Conservation (phyloP, 2,329 filamentous ascomycete genomes). For the Lasiodiplodia sp. region DNA sequence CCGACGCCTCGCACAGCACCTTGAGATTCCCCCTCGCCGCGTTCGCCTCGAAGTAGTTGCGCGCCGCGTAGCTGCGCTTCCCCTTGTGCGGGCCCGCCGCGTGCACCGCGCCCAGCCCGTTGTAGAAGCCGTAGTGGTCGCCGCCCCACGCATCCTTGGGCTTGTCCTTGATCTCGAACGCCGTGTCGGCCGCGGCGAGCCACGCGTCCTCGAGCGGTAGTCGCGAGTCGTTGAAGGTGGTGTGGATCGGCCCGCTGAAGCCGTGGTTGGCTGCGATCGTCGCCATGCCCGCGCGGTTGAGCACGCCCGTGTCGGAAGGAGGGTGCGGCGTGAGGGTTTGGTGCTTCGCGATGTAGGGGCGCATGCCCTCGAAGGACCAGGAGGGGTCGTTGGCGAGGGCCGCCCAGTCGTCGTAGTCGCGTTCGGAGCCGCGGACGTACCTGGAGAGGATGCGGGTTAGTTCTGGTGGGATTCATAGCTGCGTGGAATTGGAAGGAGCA, state of each 20-base stretch:
- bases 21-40: background rate
- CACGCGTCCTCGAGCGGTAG: constrained; percentile 36
- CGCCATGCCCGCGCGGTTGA: constrained; percentile 39
- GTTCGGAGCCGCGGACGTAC: constrained; percentile 42
- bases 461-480: background rate
- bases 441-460: constrained; percentile 33
- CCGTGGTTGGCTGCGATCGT: constrained; percentile 46
- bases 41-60: constrained; percentile 36
- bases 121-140: constrained; percentile 46
- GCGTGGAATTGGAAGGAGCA: background rate
- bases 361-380: constrained; percentile 57
- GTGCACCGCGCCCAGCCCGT: constrained; percentile 39
- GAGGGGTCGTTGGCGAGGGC: constrained; percentile 19
- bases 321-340: constrained; percentile 43
- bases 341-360: constrained; percentile 54
- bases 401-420: constrained; percentile 33
- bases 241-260: constrained; percentile 44
- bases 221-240: constrained; percentile 44
- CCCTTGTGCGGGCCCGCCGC: constrained; percentile 41
- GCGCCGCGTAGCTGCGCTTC: constrained; percentile 45
- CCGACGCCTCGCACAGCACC: constrained; percentile 8
- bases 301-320: constrained; percentile 36
- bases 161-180: constrained; percentile 39
- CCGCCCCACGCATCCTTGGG: constrained; percentile 46
- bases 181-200: constrained; percentile 39